These are phyloP conservation scores for Cyclotella kingstonii DNA, from an alignment of 108 stramenopile species.

Conservation along the genomic window DNA sequence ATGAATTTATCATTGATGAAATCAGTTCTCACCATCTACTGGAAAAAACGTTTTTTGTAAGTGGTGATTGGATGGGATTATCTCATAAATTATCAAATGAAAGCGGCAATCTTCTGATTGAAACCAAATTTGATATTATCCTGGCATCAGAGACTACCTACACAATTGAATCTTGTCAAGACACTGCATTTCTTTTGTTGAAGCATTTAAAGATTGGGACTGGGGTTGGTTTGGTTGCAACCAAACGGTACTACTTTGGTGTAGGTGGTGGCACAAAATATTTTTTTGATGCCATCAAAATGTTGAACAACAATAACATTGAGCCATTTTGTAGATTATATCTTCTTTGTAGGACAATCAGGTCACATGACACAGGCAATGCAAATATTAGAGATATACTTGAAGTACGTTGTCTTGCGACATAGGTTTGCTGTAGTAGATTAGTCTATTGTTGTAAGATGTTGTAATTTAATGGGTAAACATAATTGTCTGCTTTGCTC, in stretches of 20 bases:
- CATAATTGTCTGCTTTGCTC: too few species aligned
- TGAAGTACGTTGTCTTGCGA: slow-evolving; percentile 28
- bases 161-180: slow-evolving; percentile 54
- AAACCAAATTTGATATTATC: slow-evolving; percentile 55
- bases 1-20: slow-evolving; percentile 6
- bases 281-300: slow-evolving; percentile 34
- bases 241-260: slow-evolving; percentile 88
- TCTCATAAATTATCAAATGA: slow-evolving; percentile 42
- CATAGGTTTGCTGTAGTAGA: too few species aligned
- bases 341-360: slow-evolving; percentile 19
- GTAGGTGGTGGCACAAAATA: slow-evolving; percentile 78
- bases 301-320: not conserved
- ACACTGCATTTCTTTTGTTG: slow-evolving; percentile 63
- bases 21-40: slow-evolving; percentile 7
- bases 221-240: slow-evolving; percentile 71
- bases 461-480: too few species aligned
- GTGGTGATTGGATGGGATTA: slow-evolving; percentile 71
- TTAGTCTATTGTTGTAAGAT: too few species aligned
- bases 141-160: slow-evolving; percentile 86
- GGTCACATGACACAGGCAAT: slow-evolving; percentile 64
- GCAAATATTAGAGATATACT: slow-evolving; percentile 82
- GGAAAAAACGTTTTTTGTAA: slow-evolving; percentile 44
- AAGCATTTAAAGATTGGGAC: slow-evolving; percentile 52
- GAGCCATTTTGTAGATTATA: slow-evolving; percentile 6
- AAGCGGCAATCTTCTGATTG: not conserved